Evolutionary conservation across 345 rosid species (phyloP).

Genomic region (Gossypium anomalum): DNA sequence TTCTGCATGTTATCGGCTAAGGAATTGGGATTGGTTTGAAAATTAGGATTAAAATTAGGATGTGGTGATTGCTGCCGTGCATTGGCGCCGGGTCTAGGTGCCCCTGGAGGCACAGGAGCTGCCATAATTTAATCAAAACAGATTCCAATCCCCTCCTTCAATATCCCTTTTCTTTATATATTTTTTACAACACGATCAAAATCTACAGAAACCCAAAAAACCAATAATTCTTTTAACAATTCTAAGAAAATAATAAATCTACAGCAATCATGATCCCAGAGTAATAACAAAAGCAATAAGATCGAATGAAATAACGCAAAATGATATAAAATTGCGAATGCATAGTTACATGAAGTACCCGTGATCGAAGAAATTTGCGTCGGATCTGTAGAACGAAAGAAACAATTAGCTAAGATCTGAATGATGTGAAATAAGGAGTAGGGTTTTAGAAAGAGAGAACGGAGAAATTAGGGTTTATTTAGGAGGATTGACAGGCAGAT

Average conservation of each 20-base stretch:
- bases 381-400: conserved; percentile 5
- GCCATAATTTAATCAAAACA: conserved; percentile 46
- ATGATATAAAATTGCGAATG: background rate
- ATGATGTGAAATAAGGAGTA: background rate
- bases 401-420: background rate
- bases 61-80: conserved; percentile 31
- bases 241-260: background rate
- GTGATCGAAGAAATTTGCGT: background rate
- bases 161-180: background rate
- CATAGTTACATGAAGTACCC: conserved; percentile 10
- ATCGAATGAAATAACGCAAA: background rate
- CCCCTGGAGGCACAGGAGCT: conserved; percentile 90
- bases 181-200: conserved; percentile 10
- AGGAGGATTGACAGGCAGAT: background rate
- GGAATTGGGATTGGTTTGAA: conserved; percentile 37
- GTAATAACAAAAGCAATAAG: background rate
- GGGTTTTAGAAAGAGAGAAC: conserved; percentile 21
- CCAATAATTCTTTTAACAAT: background rate
- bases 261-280: background rate
- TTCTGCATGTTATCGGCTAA: conserved; percentile 63
- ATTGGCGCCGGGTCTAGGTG: conserved; percentile 55
- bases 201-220: conserved; percentile 9
- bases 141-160: conserved; percentile 16
- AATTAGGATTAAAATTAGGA: conserved; percentile 45
- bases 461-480: conserved; percentile 9